These are phyloP conservation scores for Debaryomyces subglobosus DNA, from an alignment of 1,139 yeast species.

Conservation along the genomic window DNA sequence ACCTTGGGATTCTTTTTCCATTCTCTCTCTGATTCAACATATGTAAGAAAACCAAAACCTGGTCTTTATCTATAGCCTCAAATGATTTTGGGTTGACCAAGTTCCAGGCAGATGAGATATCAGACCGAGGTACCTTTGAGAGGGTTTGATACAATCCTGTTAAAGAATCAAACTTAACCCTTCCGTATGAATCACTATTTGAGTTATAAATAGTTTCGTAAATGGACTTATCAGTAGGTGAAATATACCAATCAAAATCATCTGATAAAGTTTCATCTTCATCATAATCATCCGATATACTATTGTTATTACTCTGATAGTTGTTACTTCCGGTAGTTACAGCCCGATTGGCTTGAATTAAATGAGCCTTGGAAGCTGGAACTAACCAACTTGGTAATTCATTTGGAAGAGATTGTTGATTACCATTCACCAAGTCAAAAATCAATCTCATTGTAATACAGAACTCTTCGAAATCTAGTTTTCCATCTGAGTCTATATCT, in stretches of 20 bases:
- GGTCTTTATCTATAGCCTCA: slow-evolving; percentile 91
- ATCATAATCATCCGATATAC: slow-evolving; percentile 53
- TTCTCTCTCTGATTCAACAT: slow-evolving; percentile 87
- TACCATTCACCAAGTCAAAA: slow-evolving; percentile 86
- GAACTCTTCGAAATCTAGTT: slow-evolving; percentile 93
- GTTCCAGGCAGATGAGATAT: slow-evolving; percentile 93
- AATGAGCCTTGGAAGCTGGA: slow-evolving; percentile 84
- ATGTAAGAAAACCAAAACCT: slow-evolving; percentile 84
- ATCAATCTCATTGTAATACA: slow-evolving; percentile 96
- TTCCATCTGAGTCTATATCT: slow-evolving; percentile 91
- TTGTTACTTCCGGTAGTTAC: slow-evolving; percentile 39
- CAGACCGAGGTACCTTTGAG: slow-evolving; percentile 75
- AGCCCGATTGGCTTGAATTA: slow-evolving; percentile 80
- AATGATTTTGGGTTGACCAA: slow-evolving; percentile 87
- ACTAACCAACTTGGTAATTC: slow-evolving; percentile 87
- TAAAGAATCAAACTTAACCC: slow-evolving; percentile 75
- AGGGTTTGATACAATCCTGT: slow-evolving; percentile 70
- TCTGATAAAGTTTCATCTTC: slow-evolving; percentile 58
- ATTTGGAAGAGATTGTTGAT: slow-evolving; percentile 61
- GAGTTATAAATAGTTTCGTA: slow-evolving; percentile 80
- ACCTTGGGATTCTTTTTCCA: slow-evolving; percentile 85
- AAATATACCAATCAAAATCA: slow-evolving; percentile 94
- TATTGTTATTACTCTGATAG: slow-evolving; percentile 17
- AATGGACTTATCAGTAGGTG: slow-evolving; percentile 78
- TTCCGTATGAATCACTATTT: slow-evolving; percentile 79